Evolutionary conservation across 768 basidiomycete species (phyloP), one percentile per base, ranked within the genome.

Genomic region (Mrakia hoshinonis): DNA sequence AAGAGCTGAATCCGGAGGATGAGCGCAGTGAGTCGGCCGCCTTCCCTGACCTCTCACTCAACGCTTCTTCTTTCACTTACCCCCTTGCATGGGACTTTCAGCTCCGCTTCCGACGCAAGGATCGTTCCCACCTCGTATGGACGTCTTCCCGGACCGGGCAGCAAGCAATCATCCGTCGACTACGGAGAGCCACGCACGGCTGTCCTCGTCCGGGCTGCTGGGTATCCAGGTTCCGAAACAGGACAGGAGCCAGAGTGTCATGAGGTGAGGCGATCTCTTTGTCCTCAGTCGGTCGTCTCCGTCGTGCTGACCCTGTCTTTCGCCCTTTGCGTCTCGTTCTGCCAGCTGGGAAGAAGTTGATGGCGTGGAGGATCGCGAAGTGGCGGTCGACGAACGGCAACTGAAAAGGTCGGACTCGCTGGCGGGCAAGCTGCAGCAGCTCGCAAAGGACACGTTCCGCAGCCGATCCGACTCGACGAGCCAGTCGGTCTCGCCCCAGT

Each of bases 271-370:
- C 11, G 13, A 22, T 22, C 34, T 58, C 31, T 18, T 58, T 31
- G 18, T 61, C 18, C 6, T 39, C n/a, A n/a, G 22, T 24, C 2
- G 31, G n/a, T 10, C 9, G 36, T 31, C 18, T 22, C 34, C 20
- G 18, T 61, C 18, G 58, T 36, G 22, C 54, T 55, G 5, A n/a
- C 5, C 18, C 29, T 55, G 54, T 29, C 54, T 31, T 4, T 3
- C 13, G 11, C n/a, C 15, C 3, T 0, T 43, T 62, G 36, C 13
- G 6, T 43, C 54, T 47, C 48, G 18, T 54, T 22, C 1, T 20
- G n/a, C 13, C 34, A 73, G 73, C 39, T 79, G 78, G 78, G 77
- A 77, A 65, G 75, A 76, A 62, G 74, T 79, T 20, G 77, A 76
- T 3, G 76, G 76, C 24, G 70, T 66, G 15, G 74, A 73, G 1